Percentiles rank a stretch among this genome's conserved stretches.
Evolutionary conservation across 78 protist species (phyloP).

Genomic region (Diacronema lutheri): DNA sequence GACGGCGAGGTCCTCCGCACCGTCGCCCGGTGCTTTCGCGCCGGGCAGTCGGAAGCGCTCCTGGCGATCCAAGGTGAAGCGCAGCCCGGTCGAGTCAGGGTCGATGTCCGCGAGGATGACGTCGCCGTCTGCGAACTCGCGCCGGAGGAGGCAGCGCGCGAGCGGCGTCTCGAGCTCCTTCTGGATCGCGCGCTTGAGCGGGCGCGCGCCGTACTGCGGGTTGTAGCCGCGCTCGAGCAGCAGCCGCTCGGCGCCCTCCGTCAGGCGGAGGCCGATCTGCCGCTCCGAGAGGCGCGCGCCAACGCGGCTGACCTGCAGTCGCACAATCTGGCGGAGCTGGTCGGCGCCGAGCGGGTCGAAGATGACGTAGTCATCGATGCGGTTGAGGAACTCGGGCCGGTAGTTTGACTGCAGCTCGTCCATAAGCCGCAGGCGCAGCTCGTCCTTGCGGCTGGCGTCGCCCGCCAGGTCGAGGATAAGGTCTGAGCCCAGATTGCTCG

Average conservation of each 20-base stretch:
- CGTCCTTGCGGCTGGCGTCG: not conserved
- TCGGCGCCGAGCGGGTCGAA: constrained; percentile 35
- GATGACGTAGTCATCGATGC: constrained; percentile 64
- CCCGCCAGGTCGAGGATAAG: not conserved
- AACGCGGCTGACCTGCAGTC: not conserved
- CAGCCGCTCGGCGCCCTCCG: not conserved
- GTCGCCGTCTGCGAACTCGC: constrained; percentile 36
- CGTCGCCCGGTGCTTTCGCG: too few relatives aligned
- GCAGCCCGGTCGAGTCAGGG: not conserved
- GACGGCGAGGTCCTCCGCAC: too few relatives aligned
- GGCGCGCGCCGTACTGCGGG: constrained; percentile 75
- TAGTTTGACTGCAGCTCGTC: not conserved
- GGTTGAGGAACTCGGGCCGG: constrained; percentile 75
- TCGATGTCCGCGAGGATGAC: not conserved
- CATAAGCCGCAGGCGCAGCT: not conserved
- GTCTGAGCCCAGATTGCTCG: constrained; percentile 58
- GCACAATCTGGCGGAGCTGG: not conserved
- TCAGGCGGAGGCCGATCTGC: not conserved
- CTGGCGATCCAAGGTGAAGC: too few relatives aligned
- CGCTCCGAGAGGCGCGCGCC: not conserved
- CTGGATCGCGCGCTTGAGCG: constrained; percentile 52
- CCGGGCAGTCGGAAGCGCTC: too few relatives aligned
- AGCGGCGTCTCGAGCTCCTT: constrained; percentile 38
- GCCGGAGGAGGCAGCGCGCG: constrained; percentile 22
- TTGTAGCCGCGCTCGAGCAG: constrained; percentile 43